Evolutionary conservation across 345 rosid genomes (phyloP), one percentile per base, ranked within the genome.

Genomic region (Lumnitzera racemosa): DNA sequence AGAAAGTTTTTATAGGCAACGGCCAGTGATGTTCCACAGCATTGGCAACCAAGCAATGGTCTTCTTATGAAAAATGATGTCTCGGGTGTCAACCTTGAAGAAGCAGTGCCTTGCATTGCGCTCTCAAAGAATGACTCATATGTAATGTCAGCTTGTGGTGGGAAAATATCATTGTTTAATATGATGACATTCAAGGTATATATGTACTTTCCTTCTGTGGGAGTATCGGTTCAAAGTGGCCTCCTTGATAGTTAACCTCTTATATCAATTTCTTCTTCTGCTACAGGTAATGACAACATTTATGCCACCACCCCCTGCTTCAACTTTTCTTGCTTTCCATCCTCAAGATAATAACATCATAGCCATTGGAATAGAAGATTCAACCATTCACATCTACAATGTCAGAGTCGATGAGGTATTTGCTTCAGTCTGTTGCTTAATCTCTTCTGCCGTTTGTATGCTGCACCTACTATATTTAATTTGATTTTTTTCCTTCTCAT

Each of bases 301-400:
- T 83, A 83, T 85, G 94, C 57, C 83, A 16, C 86, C 96, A 15
- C 89, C 96, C 20, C 96, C 97, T 1, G 80, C 91, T 47, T 81
- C 97, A 58, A 83, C 97, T 55, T 90, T 78, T 72, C 81, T 90
- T 20, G 97, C 97, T 13, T 90, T 90, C 65, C 89, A 90, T 68
- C 96, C 96, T 51, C 86, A 73, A 66, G 97, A 90, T 69, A 85
- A 90, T 65, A 90, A 90, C 74, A 75, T 90, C 58, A 82, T 88
- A 56, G 97, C 97, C 63, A 80, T 90, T 46, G 97, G 97, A 67
- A 85, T 84, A 91, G 94, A 90, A 73, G 96, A 88, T 82, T 84
- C 96, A 24, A 74, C 85, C 11, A 90, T 90, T 62, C 90, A 85
- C 57, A 88, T 90, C 46, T 83, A 85, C 66, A 88, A 90, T 75